A percentile compares a stretch with the other conserved stretches of the same genome.
Conservation (phyloP, 2,329 filamentous ascomycete species). For the Magnaporthiopsis poae region DNA sequence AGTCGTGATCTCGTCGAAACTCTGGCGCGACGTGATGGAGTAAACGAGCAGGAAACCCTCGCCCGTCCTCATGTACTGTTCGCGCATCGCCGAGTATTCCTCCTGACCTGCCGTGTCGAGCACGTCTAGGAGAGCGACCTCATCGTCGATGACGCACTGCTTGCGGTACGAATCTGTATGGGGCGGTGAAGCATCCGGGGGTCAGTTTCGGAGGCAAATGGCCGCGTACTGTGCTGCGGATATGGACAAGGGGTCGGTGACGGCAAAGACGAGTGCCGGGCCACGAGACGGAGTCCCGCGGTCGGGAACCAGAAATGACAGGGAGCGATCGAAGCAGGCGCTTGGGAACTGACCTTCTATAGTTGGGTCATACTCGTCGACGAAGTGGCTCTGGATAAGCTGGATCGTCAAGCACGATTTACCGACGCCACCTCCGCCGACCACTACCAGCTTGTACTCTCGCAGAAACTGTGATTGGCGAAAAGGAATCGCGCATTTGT, state of each 20-base stretch:
- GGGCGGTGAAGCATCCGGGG: not conserved
- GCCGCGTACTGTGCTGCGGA: not conserved
- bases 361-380: conserved; percentile 98
- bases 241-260: no score
- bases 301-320: not conserved
- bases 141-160: conserved; percentile 97
- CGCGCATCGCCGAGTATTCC: conserved; percentile 97
- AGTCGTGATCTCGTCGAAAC: conserved; percentile 95
- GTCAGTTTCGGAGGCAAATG: not conserved
- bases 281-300: not conserved
- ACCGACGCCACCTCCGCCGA: conserved; percentile 94
- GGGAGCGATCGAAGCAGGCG: not conserved
- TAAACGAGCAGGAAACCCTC: conserved; percentile 97
- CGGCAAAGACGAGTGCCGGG: not conserved
- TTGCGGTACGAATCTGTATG: conserved; percentile 91
- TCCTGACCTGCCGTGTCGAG: conserved; percentile 97
- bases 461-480: conserved; percentile 55
- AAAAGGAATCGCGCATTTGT: not conserved
- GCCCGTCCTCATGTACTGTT: conserved; percentile 99
- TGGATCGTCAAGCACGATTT: conserved; percentile 99
- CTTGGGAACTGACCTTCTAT: conserved; percentile 68
- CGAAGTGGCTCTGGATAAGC: conserved; percentile 90
- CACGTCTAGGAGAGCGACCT: conserved; percentile 93
- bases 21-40: conserved; percentile 94
- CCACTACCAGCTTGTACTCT: conserved; percentile 94